Base-by-base conservation (phyloP, 2,329 filamentous ascomycete genomes). In the Colletotrichum brevisporum region DNA sequence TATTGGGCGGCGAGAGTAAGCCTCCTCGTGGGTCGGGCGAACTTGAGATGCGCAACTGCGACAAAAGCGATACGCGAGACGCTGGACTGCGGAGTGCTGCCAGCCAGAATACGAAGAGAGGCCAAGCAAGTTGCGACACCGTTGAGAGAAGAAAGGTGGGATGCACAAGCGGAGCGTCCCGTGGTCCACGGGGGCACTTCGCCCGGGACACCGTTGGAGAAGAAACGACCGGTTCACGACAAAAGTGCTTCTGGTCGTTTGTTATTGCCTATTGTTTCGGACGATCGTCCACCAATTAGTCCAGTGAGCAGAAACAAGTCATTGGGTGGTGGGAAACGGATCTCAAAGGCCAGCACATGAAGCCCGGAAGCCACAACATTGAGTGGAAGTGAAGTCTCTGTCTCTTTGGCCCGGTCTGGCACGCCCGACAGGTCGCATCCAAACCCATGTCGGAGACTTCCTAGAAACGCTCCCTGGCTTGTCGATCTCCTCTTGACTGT, bases 201-300 rank as follows among this genome's bases (percentile, higher is more conserved):
- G 48, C 18, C 48, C 50, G 61, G 60, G 51, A 69, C 55, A 66
- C 51, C 56, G 55, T 59, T 66, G 26, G 39, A 18, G 47, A 39
- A 52, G 43, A 39, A 60, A 58, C 16, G 31, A 48, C 27, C 16
- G 8, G 10, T 8, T 2, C 31, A 10, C 31, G 31, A 36, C 31
- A 31, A 31, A 41, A 31, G 16, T 16, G 16, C 56, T 51, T 26
- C 26, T 26, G 48, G 12, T n/a, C 15, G 15, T 27, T 50, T 41
- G 45, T 26, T 5, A 12, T 18, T 18, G 4, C 6, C 45, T 21
- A 18, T 43, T 18, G 31, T 51, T 41, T 62, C 12, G 8, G 50
- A 47, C 41, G 39, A 62, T 62, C 24, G 15, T 62, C 10, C 21
- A 24, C 58, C 18, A 31, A 43, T 62, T 4, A 18, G 21, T 53